A percentile compares a stretch with the other conserved stretches of the same genome.
Evolutionary conservation across 2,329 filamentous ascomycete genomes (phyloP).

Genomic region (Neonectria punicea): DNA sequence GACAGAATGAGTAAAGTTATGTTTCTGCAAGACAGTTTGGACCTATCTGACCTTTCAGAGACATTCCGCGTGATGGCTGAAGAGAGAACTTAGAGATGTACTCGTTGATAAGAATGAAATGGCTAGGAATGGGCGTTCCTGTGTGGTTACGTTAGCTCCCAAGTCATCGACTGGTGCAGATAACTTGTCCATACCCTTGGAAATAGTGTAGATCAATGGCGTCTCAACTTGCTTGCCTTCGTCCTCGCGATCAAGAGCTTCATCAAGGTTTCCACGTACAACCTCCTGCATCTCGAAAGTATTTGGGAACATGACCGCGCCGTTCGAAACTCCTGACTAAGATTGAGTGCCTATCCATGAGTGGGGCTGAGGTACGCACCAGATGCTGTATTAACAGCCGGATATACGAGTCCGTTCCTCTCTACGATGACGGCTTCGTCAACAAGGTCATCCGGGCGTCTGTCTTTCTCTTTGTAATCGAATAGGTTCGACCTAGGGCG

Average conservation of each 20-base stretch:
- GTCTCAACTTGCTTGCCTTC: slow-evolving; percentile 16
- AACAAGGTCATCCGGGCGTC: not conserved
- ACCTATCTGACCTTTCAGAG: slow-evolving; percentile 22
- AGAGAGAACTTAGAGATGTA: slow-evolving; percentile 29
- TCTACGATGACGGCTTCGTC: slow-evolving; percentile 25
- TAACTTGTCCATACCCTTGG: slow-evolving; percentile 20
- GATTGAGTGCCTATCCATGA: not conserved
- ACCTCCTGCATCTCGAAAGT: slow-evolving; percentile 35
- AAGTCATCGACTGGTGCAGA: not conserved
- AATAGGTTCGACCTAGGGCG: slow-evolving; percentile 18
- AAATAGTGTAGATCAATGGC: slow-evolving; percentile 29
- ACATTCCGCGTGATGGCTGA: slow-evolving; percentile 34
- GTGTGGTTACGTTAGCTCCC: not conserved
- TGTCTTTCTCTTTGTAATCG: slow-evolving; percentile 12
- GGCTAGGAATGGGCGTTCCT: slow-evolving; percentile 25
- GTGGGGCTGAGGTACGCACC: not conserved
- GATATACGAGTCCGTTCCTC: slow-evolving; percentile 28
- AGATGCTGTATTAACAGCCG: slow-evolving; percentile 12
- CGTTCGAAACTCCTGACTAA: slow-evolving; percentile 26
- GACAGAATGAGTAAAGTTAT: not conserved
- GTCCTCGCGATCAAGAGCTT: slow-evolving; percentile 27
- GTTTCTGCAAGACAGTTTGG: not conserved
- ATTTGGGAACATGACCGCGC: slow-evolving; percentile 35
- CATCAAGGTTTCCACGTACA: slow-evolving; percentile 27
- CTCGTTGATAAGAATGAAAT: slow-evolving; percentile 32